Evolutionary conservation across 352 stramenopile genomes (phyloP), one percentile per base, ranked within the genome.

Genomic region (Globisporangium cederbergense): DNA sequence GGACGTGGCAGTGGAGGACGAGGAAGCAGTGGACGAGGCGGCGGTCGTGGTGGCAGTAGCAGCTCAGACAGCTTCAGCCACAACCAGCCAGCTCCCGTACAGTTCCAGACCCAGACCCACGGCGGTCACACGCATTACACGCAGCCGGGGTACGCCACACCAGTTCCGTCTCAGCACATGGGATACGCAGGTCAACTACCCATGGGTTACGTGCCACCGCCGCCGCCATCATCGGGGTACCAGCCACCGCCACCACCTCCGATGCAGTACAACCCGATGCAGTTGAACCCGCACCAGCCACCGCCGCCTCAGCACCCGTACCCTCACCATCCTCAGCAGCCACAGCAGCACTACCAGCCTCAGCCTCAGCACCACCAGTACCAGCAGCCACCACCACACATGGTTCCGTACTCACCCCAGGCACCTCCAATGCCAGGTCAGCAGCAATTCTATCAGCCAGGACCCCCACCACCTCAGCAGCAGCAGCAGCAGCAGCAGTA

Each of bases 121-220:
- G 77, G 77, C 18, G 77, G 77, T 4, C 64, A 75, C 38, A 86
- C 77, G 25, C 78, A 82, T 32, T 86, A 84, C 61, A 86, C 77
- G 45, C 76, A 83, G 32, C 74, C 77, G n/a, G 66, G 66, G 18
- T 69, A 59, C 3, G 67, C 38, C 43, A 66, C 22, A 59, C 62
- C 67, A 42, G 58, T 14, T 52, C 55, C 45, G 60, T 45, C 55
- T 11, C 56, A 60, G 16, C 73, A 66, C 11, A 57, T 71, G 40
- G 53, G 55, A 34, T 82, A 84, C 36, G 54, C 22, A 10, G 75
- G 67, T 51, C 66, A 49, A 3, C 30, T 32, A 28, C 77, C 69
- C 8, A 28, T 54, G 52, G 78, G 75, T 8, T 87, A 87, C 56
- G 76, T 72, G 34, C 61, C 40, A 14, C 61, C 40, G 13, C 61